phyloP scores from a whole-genome alignment of 225 moss, liverwort and hornwort species.

The Ulota crispa region DNA sequence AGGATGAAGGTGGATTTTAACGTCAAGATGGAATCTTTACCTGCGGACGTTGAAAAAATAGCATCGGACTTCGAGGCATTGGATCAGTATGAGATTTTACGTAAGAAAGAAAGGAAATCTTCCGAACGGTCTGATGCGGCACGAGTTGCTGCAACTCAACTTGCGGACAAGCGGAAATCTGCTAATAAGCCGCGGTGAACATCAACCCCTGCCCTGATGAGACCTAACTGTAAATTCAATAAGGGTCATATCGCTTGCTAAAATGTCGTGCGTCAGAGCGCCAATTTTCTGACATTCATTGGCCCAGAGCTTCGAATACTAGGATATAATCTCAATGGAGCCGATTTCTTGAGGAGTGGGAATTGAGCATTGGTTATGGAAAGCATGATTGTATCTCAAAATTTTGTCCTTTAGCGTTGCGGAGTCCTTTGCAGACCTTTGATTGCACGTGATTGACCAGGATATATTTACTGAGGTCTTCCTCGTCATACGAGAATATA shows the following conservation, averaged over 20 bases:
- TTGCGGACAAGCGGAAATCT: slow-evolving; percentile 57
- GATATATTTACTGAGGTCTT: not conserved
- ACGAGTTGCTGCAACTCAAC: slow-evolving; percentile 59
- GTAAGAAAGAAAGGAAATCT: slow-evolving; percentile 59
- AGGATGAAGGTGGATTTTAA: slow-evolving; percentile 71
- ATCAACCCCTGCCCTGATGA: not conserved
- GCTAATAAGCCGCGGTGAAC: slow-evolving; percentile 55
- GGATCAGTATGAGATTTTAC: slow-evolving; percentile 63
- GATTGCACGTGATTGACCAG: not conserved
- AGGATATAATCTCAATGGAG: not conserved
- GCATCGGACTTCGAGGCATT: slow-evolving; percentile 66
- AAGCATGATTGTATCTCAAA: not conserved
- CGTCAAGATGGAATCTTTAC: slow-evolving; percentile 56
- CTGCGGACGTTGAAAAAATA: slow-evolving; percentile 61
- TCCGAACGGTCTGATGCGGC: slow-evolving; percentile 69
- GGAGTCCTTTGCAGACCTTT: not conserved
- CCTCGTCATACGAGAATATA: not conserved
- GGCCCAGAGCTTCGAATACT: not conserved
- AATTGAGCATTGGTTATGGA: not conserved
- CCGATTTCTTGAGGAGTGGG: not conserved
- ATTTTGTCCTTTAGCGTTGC: not conserved
- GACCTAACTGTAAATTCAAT: not conserved
- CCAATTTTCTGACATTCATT: too few relatives aligned
- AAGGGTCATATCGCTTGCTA: too few relatives aligned
- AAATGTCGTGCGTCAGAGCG: too few relatives aligned